A percentile compares a stretch with the other conserved stretches of the same genome.
phyloP scores from a whole-genome alignment of 139 green algal species.

The Chlamydomonas eustigma region DNA sequence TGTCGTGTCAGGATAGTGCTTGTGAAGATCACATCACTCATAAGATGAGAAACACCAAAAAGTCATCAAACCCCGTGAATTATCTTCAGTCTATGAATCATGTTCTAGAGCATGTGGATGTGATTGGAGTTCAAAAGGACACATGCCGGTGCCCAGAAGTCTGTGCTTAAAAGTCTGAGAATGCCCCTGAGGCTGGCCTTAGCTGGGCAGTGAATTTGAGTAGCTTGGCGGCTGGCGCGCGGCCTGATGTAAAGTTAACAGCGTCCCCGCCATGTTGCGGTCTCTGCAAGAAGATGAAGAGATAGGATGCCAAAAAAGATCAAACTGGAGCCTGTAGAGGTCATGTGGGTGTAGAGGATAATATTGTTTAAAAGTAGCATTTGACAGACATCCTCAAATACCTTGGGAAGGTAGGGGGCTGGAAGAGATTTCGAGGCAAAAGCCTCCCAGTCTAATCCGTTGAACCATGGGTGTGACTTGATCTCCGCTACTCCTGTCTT shows the following conservation, averaged over 20 bases:
- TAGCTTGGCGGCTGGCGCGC: not conserved
- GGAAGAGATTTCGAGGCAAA: slow-evolving; percentile 57
- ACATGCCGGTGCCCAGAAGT: no score
- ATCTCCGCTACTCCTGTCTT: slow-evolving; percentile 63
- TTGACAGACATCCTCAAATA: no score
- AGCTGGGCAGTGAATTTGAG: not conserved
- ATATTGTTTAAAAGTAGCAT: no score
- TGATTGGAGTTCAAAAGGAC: no score
- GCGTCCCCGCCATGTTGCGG: not conserved
- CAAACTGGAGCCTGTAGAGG: no score
- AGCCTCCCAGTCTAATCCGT: slow-evolving; percentile 77
- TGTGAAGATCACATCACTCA: no score
- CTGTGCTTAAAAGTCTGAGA: slow-evolving; percentile 6
- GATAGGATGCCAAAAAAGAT: slow-evolving; percentile 62
- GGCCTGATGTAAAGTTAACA: not conserved
- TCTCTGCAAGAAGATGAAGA: slow-evolving; percentile 36
- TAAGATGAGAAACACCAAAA: no score
- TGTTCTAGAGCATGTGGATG: no score
- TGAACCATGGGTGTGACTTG: slow-evolving; percentile 86
- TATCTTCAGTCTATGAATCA: no score
- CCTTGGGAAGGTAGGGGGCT: slow-evolving; percentile 64
- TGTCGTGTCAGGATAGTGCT: no score
- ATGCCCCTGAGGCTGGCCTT: not conserved
- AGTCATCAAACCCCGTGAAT: no score
- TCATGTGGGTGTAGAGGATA: no score